Evolutionary conservation across 148 eudicot genomes (phyloP), one percentile per base, ranked within the genome.

Genomic region (Vaccinium myrtillus): DNA sequence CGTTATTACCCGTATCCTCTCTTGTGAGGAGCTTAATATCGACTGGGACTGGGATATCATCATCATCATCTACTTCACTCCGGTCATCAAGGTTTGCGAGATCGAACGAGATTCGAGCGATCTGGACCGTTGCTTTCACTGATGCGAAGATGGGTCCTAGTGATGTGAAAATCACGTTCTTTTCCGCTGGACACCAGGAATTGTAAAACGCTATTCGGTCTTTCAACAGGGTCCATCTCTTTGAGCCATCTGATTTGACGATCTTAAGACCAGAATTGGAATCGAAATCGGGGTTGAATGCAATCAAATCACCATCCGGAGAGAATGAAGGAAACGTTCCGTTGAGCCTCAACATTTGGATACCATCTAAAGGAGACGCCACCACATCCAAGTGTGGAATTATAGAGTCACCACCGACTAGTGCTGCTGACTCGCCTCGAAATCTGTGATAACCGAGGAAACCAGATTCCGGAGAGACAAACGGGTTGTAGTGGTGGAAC

Each of bases 401-500:
- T 0, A 86, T 18, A 0, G 81, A 25, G 36, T 90, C 88, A 0
- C 86, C 88, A 0, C 86, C 88, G 0, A 10, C 69, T 21, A 0
- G 0, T n/a, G 53, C 8, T 0, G 77, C 74, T 2, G 83, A 70
- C 18, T 81, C 88, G 11, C 95, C 98, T 7, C 98, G 86, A 83
- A 91, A 96, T 1, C 98, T 89, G 83, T 96, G 98, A 83, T 92
- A 96, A 54, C 98, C 98, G 27, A 96, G 69, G 73, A 77, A 89
- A 18, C 81, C 80, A 13, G 92, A 91, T 0, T 86, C 88, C 6
- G 93, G 91, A 2, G 98, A 96, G 4, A 94, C 84, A 51, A 96
- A 96, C 12, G 98, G 98, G 79, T 90, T 96, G 89, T 92, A 96
- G 70, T 94, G 96, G 85, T 94, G 98, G n/a, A 87, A 63, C 30